These are phyloP conservation scores for Paecilomyces fulvus DNA, from an alignment of 2,329 filamentous ascomycete genomes.

Conservation along the genomic window DNA sequence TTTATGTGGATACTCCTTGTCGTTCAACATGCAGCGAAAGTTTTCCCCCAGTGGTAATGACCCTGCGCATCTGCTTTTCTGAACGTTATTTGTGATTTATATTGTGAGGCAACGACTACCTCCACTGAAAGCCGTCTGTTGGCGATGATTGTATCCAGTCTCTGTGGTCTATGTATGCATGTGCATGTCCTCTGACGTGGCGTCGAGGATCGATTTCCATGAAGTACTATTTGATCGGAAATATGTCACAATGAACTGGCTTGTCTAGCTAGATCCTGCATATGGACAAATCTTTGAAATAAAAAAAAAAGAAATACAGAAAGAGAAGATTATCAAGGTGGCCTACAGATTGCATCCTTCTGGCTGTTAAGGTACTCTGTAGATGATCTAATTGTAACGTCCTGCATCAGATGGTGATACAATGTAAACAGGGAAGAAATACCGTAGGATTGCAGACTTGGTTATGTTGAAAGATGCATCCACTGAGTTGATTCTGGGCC, in stretches of 20 bases:
- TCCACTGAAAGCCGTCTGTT: conserved; percentile 8
- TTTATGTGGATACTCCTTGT: conserved; percentile 18
- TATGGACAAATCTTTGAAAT: neutral
- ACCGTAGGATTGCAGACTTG: neutral
- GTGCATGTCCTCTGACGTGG: neutral
- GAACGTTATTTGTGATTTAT: conserved; percentile 13
- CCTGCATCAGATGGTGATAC: too few relatives aligned
- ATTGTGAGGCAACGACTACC: conserved; percentile 15
- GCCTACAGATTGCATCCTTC: neutral
- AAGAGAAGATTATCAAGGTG: neutral
- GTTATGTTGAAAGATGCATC: neutral
- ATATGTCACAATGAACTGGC: neutral
- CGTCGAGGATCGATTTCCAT: neutral
- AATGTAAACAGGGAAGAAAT: too few relatives aligned
- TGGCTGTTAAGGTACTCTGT: too few relatives aligned
- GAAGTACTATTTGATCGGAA: neutral
- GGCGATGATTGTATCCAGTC: neutral
- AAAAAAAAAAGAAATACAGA: neutral
- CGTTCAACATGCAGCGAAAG: conserved; percentile 29
- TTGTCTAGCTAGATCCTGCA: neutral
- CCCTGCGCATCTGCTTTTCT: conserved; percentile 16
- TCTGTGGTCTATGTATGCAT: neutral
- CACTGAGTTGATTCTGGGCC: neutral
- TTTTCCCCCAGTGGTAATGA: conserved; percentile 16
- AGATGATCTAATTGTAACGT: too few relatives aligned